These are phyloP conservation scores for Leccinum pachyderme DNA, from an alignment of 1,284 basidiomycete species.

Conservation along the genomic window DNA sequence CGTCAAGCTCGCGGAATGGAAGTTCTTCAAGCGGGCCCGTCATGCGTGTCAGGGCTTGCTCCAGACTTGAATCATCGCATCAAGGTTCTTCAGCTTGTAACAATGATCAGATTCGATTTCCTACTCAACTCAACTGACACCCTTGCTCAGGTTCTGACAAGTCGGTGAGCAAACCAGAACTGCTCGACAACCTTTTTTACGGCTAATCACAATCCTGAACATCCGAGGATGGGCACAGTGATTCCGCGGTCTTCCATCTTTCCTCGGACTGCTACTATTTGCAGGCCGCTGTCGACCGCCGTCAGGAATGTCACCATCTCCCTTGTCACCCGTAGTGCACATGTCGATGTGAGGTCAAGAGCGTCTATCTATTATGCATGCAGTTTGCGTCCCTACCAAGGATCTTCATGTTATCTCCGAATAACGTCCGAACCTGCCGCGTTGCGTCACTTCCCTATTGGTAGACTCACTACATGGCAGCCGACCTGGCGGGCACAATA, in stretches of 20 bases:
- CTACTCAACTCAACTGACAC: no score
- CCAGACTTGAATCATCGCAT: neutral
- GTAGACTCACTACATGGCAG: no score
- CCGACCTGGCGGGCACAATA: no score
- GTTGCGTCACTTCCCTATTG: no score
- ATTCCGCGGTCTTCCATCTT: neutral
- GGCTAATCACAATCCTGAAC: neutral
- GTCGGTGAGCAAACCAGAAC: neutral
- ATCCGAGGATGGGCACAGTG: neutral
- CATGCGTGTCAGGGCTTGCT: neutral
- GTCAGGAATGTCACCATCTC: neutral
- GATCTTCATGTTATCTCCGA: no score
- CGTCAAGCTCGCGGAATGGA: neutral
- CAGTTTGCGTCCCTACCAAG: no score
- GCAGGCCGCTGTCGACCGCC: neutral
- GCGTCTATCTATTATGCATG: no score
- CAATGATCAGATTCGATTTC: no score
- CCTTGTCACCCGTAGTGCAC: neutral
- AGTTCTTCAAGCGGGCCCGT: neutral
- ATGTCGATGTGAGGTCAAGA: neutral
- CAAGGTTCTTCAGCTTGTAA: constrained; percentile 18
- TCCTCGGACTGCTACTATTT: neutral
- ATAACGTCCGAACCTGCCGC: no score
- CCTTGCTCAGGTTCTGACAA: neutral
- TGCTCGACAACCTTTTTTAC: neutral